Percentiles rank a stretch among this genome's conserved stretches.
Conservation (phyloP, 352 stramenopile genomes). For the Phytopythium mirpurense region DNA sequence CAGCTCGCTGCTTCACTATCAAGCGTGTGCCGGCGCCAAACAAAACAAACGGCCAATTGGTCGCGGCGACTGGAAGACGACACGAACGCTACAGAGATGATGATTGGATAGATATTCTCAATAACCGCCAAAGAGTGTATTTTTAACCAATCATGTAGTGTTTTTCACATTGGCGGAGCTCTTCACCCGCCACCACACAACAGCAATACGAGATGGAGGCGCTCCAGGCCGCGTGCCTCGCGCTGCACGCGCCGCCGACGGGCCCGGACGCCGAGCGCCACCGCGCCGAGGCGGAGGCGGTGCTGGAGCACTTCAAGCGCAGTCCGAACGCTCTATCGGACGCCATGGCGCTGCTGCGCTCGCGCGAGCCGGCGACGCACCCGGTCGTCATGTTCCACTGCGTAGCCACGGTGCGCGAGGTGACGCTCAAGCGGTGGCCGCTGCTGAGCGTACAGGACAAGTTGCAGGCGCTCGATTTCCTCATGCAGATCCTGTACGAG, state of each 20-base stretch:
- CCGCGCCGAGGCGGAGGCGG: conserved; percentile 51
- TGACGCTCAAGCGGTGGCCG: conserved; percentile 66
- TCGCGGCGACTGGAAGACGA: neutral
- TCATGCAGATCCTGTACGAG: conserved; percentile 78
- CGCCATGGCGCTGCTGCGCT: conserved; percentile 44
- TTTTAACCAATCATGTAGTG: neutral
- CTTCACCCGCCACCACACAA: conserved; percentile 1
- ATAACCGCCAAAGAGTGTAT: too few species aligned
- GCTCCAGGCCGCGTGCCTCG: conserved; percentile 60
- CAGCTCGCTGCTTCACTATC: too few species aligned
- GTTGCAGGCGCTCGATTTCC: conserved; percentile 53
- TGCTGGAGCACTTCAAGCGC: conserved; percentile 80
- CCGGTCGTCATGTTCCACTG: conserved; percentile 81
- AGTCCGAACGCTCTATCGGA: conserved; percentile 60
- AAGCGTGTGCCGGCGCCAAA: too few species aligned
- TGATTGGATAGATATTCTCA: neutral
- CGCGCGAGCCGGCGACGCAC: conserved; percentile 21
- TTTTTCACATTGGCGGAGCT: neutral
- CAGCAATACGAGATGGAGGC: conserved; percentile 36
- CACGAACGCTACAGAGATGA: too few species aligned
- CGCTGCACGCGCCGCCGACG: conserved; percentile 59
- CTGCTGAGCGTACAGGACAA: conserved; percentile 40
- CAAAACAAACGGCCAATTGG: conserved; percentile 6
- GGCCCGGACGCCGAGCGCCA: conserved; percentile 40
- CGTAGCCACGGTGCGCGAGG: conserved; percentile 67